Evolutionary conservation across 148 eudicot genomes (phyloP).

Genomic region (Rhododendron griersonianum): DNA sequence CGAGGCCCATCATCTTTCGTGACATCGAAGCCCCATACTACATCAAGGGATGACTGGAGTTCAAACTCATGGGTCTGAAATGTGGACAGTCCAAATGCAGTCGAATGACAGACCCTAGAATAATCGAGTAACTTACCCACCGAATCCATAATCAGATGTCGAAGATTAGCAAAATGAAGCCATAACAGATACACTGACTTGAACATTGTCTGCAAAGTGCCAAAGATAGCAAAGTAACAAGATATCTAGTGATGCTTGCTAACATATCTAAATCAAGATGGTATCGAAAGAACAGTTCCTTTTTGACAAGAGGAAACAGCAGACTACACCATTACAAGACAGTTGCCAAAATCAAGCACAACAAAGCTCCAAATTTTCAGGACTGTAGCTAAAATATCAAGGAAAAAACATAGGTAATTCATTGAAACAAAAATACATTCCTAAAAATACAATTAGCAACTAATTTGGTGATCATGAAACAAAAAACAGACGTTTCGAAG

Average conservation of each 20-base stretch:
- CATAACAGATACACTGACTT: background rate
- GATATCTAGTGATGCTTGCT: background rate
- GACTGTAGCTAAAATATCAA: background rate
- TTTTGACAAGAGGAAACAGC: background rate
- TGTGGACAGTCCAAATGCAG: background rate
- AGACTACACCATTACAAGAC: background rate
- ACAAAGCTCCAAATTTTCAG: background rate
- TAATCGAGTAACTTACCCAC: background rate
- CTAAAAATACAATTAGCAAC: too few relatives aligned
- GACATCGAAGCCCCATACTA: too few relatives aligned
- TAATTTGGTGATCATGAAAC: background rate
- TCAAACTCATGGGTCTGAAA: background rate
- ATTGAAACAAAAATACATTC: too few relatives aligned
- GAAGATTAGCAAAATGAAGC: background rate
- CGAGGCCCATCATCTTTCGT: too few relatives aligned
- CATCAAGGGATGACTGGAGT: background rate
- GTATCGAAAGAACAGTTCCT: background rate
- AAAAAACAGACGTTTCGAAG: background rate
- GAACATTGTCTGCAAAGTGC: background rate
- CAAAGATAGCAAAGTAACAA: background rate
- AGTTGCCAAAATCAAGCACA: background rate
- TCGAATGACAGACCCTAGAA: background rate
- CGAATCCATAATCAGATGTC: background rate
- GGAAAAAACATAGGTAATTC: background rate
- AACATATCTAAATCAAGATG: too few relatives aligned